Evolutionary conservation across 495 filamentous ascomycete species (phyloP).

Genomic region (Hypoxylon crocopeplum): DNA sequence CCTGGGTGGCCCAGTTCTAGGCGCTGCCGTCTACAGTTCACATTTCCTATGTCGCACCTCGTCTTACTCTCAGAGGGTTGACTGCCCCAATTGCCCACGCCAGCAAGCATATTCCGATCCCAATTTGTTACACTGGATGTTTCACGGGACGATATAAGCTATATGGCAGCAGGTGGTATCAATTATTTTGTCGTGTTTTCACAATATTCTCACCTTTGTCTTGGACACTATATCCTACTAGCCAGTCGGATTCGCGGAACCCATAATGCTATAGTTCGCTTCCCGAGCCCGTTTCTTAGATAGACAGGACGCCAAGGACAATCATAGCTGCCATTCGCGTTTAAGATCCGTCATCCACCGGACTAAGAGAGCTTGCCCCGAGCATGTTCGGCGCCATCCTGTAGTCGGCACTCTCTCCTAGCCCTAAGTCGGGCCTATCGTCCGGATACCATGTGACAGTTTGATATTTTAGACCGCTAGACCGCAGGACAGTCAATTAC

Average conservation of each 20-base stretch:
- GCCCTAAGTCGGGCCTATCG: constrained; percentile 26
- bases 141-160: constrained; percentile 36
- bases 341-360: background rate
- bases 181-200: constrained; percentile 23
- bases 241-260: constrained; percentile 13
- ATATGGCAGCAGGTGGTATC: constrained; percentile 28
- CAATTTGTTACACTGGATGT: constrained; percentile 29
- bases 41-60: constrained; percentile 27
- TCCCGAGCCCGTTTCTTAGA: constrained; percentile 4
- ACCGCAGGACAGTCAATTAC: constrained; percentile 15
- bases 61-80: constrained; percentile 27
- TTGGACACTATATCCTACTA: constrained; percentile 18
- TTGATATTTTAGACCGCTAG: constrained; percentile 20
- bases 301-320: constrained; percentile 10
- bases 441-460: constrained; percentile 29
- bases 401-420: constrained; percentile 17
- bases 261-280: constrained; percentile 15
- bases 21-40: constrained; percentile 27
- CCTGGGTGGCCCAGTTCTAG: constrained; percentile 16
- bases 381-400: constrained; percentile 21
- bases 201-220: constrained; percentile 10
- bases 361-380: constrained; percentile 10
- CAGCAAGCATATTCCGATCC: constrained; percentile 30
- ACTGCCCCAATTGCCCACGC: constrained; percentile 26
- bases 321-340: constrained; percentile 13